Percentiles rank a stretch among this genome's conserved stretches.
These are phyloP conservation scores for Camellia sinensis DNA, from an alignment of 148 eudicot species.

Conservation along the genomic window DNA sequence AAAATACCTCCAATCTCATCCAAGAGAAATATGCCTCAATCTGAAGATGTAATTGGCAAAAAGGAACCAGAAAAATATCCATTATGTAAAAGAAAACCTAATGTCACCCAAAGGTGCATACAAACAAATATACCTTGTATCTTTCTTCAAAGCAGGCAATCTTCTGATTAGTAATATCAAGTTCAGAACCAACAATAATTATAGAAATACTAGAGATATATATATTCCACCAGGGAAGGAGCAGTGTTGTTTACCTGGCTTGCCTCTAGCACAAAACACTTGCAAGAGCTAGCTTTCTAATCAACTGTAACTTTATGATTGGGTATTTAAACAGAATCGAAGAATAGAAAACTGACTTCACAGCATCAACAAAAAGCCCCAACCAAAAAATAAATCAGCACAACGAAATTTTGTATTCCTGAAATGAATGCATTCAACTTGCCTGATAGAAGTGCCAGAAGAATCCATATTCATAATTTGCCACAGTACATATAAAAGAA, in stretches of 20 bases:
- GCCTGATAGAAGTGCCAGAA: slow-evolving; percentile 99
- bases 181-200: neutral
- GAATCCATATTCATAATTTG: slow-evolving; percentile 97
- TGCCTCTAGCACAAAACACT: neutral
- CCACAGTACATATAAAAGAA: slow-evolving; percentile 94
- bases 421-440: slow-evolving; percentile 27
- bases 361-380: neutral
- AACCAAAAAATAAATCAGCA: neutral
- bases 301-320: slow-evolving; percentile 1
- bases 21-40: neutral
- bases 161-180: neutral
- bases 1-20: neutral
- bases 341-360: neutral
- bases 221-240: neutral
- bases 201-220: neutral
- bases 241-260: neutral
- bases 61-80: neutral
- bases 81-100: neutral
- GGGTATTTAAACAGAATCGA: neutral
- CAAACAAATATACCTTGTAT: neutral
- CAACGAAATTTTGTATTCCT: slow-evolving; percentile 7
- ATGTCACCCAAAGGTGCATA: neutral
- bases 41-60: neutral
- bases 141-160: neutral
- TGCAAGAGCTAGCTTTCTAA: neutral